Conservation (phyloP, 2,329 filamentous ascomycete species). For the Ceratocystis diversiconidia region DNA sequence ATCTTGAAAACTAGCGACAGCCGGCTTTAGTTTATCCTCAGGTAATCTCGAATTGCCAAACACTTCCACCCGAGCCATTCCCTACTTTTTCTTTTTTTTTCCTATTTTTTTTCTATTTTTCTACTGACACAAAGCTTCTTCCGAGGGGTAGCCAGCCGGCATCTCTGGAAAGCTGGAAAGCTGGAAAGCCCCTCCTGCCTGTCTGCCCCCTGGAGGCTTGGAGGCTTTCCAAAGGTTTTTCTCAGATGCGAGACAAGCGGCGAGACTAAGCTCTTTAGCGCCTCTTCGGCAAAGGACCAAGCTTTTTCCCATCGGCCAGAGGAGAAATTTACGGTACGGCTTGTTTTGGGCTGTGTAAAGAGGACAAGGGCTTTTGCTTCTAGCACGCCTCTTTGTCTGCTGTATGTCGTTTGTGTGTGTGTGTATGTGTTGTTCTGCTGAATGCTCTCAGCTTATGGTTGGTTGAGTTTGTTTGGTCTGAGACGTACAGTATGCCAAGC, state of each 20-base stretch:
- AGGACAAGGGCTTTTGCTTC: neutral
- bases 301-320: neutral
- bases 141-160: neutral
- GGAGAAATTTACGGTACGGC: neutral
- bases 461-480: neutral
- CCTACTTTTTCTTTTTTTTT: neutral
- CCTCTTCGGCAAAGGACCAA: neutral
- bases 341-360: conserved; percentile 1
- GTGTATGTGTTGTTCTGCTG: too few species aligned
- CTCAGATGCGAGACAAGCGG: conserved; percentile 1
- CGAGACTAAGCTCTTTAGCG: neutral
- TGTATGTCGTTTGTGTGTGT: too few species aligned
- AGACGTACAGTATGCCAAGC: neutral
- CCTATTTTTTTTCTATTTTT: neutral
- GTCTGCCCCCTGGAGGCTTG: neutral
- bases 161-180: neutral
- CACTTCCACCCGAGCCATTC: neutral
- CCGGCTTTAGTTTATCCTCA: too few species aligned
- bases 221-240: too few species aligned
- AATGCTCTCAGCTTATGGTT: neutral
- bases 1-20: too few species aligned
- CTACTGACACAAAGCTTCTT: neutral
- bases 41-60: neutral
- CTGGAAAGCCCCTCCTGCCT: neutral
- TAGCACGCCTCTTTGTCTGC: neutral